Evolutionary conservation across 176 grass and related monocot species (phyloP).

Genomic region (Raddia guianensis): DNA sequence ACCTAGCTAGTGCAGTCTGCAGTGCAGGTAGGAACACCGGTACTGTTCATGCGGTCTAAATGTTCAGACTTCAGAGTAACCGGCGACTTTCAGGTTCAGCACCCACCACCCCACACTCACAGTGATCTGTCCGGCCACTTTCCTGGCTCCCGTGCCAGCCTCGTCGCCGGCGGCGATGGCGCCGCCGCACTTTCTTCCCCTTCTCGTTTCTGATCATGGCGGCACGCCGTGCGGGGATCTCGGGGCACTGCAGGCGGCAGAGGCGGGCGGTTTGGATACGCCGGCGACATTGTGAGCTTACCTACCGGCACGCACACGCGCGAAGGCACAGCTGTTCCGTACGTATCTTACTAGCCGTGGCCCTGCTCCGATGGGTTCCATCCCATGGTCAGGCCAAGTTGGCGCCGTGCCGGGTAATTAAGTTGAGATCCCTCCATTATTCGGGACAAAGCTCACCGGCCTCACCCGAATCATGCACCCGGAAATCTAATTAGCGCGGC

Average conservation of each 20-base stretch:
- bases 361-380: not conserved
- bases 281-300: conserved; percentile 29
- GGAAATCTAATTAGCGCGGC: not conserved
- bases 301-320: conserved; percentile 12
- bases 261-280: not conserved
- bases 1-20: not conserved
- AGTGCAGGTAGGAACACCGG: not conserved
- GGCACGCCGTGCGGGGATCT: not conserved
- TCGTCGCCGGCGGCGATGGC: too few species aligned
- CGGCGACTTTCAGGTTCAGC: not conserved
- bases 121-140: too few species aligned
- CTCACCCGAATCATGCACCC: not conserved
- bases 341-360: not conserved
- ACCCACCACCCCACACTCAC: not conserved
- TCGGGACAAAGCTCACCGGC: not conserved
- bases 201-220: not conserved
- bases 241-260: not conserved
- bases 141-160: too few species aligned
- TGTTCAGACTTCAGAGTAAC: not conserved
- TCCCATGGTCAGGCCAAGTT: conserved; percentile 8
- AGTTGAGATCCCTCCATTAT: not conserved
- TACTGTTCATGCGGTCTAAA: not conserved
- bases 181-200: not conserved
- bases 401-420: not conserved
- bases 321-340: not conserved